Percentiles rank a stretch among this genome's conserved stretches.
Evolutionary conservation across 2,329 filamentous ascomycete species (phyloP).

Genomic region (Fusarium sp.): DNA sequence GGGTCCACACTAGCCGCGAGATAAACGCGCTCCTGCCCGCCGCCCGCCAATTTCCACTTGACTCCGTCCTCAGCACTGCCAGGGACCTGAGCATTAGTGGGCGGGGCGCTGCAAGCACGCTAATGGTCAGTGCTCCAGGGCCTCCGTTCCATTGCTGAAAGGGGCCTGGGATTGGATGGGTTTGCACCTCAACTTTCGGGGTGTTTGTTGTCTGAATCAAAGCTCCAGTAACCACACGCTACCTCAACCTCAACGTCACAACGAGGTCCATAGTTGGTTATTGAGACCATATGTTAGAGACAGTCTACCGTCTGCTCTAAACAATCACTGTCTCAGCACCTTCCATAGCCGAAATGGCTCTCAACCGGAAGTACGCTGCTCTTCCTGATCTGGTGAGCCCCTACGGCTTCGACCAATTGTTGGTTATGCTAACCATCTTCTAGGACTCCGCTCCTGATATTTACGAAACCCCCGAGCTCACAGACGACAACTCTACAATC

Average conservation of each 20-base stretch:
- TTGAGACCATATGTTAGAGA: not conserved
- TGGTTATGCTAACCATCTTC: constrained; percentile 27
- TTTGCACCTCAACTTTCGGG: not conserved
- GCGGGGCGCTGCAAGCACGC: constrained; percentile 6
- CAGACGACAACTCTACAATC: constrained; percentile 87
- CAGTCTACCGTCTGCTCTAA: not conserved
- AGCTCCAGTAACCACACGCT: not conserved
- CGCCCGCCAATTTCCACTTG: not conserved
- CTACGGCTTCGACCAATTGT: constrained; percentile 7
- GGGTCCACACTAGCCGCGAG: constrained; percentile 24
- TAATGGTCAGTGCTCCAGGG: constrained; percentile 26
- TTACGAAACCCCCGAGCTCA: constrained; percentile 94
- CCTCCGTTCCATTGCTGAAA: not conserved
- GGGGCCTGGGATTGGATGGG: constrained; percentile 25
- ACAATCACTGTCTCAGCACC: not conserved
- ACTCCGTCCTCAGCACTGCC: constrained; percentile 3
- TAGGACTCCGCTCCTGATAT: constrained; percentile 93
- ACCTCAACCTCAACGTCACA: constrained; percentile 11
- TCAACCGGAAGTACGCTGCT: constrained; percentile 84
- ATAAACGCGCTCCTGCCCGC: constrained; percentile 30
- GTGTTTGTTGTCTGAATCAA: constrained; percentile 18
- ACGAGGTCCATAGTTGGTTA: not conserved
- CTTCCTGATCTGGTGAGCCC: constrained; percentile 77
- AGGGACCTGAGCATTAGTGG: constrained; percentile 11
- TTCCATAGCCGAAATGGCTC: constrained; percentile 68